Evolutionary conservation across 2,329 filamentous ascomycete genomes (phyloP).

Genomic region (Sclerotinia sclerotiorum): DNA sequence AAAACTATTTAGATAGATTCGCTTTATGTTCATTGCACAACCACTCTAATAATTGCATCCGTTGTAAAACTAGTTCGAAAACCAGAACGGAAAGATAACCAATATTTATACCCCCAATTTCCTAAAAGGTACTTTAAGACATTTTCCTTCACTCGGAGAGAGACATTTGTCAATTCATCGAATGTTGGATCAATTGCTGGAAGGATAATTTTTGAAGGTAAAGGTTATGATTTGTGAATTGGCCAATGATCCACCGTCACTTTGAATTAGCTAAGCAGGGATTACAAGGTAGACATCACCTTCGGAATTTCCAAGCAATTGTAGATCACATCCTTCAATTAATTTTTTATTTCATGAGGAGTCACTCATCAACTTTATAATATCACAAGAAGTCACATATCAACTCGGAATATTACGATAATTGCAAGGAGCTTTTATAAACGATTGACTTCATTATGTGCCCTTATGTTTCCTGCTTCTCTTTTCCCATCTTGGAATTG

Average conservation of each 20-base stretch:
- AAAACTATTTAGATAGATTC: too few species aligned
- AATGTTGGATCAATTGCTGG: not conserved
- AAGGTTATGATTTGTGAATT: not conserved
- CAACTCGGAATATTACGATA: not conserved
- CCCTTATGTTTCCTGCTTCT: conserved; percentile 6
- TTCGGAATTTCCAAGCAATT: not conserved
- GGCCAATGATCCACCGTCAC: accelerated
- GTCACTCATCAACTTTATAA: not conserved
- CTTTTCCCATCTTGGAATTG: not conserved
- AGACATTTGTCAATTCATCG: not conserved
- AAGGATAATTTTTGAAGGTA: too few species aligned
- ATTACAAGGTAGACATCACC: too few species aligned
- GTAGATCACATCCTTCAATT: not conserved
- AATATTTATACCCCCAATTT: too few species aligned
- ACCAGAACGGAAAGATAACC: too few species aligned
- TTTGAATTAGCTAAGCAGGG: not conserved
- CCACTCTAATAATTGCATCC: too few species aligned
- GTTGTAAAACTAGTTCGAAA: too few species aligned
- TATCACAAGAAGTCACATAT: not conserved
- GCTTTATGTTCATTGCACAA: too few species aligned
- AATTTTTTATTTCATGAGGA: not conserved
- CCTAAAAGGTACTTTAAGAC: too few species aligned
- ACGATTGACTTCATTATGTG: conserved; percentile 5
- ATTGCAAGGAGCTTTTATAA: not conserved
- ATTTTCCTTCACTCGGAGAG: not conserved